A percentile compares a stretch with the other conserved stretches of the same genome.
phyloP scores from a whole-genome alignment of 1,284 basidiomycete species.

The Thelephora terrestris region DNA sequence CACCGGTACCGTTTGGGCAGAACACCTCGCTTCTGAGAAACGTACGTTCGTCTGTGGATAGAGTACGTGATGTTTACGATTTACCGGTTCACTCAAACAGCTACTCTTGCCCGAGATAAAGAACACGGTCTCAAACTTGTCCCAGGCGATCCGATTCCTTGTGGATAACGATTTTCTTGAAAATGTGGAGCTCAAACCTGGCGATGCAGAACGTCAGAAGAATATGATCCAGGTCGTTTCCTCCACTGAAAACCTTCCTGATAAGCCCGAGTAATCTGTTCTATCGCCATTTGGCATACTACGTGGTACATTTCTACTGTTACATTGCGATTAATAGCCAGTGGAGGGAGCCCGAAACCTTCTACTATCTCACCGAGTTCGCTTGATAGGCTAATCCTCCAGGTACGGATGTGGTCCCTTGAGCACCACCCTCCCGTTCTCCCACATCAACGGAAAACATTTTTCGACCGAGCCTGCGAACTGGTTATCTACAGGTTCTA shows the following conservation, averaged over 20 bases:
- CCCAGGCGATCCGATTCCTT: conserved; percentile 88
- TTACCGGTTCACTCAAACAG: conserved; percentile 24
- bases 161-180: conserved; percentile 87
- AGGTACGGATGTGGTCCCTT: too few species aligned
- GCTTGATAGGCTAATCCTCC: too few species aligned
- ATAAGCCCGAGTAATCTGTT: too few species aligned
- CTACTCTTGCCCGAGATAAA: conserved; percentile 85
- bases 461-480: too few species aligned
- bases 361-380: too few species aligned
- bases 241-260: conserved; percentile 9
- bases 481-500: too few species aligned
- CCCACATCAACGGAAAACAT: too few species aligned
- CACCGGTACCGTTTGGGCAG: conserved; percentile 59
- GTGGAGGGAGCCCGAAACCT: too few species aligned
- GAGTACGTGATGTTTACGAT: neutral
- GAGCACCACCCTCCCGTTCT: too few species aligned
- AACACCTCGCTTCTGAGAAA: conserved; percentile 65
- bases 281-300: too few species aligned
- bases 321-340: too few species aligned
- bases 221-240: conserved; percentile 44
- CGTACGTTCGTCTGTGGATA: conserved; percentile 32
- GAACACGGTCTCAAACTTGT: conserved; percentile 85
- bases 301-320: too few species aligned
- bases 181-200: conserved; percentile 74
- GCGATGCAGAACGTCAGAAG: conserved; percentile 61